Evolutionary conservation across 2,329 filamentous ascomycete species (phyloP).

Genomic region (Fusarium lyarnte): DNA sequence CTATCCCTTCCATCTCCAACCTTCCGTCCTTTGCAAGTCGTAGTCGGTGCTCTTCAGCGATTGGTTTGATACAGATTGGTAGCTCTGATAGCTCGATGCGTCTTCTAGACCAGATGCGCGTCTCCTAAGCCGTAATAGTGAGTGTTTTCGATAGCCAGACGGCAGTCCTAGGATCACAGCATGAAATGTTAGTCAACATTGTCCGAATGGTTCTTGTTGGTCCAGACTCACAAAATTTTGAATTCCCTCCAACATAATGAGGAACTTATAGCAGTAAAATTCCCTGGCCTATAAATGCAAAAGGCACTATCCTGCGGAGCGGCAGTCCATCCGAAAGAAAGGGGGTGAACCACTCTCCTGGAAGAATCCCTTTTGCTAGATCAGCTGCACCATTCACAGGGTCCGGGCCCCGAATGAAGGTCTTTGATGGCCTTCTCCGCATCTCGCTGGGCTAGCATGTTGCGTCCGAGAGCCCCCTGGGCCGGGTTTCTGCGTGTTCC

Average conservation of each 20-base stretch:
- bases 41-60: too few relatives aligned
- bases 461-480: background rate
- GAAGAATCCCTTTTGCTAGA: background rate
- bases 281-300: background rate
- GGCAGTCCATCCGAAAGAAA: background rate
- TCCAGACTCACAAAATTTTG: background rate
- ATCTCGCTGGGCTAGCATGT: fast-evolving
- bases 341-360: background rate
- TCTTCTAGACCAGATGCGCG: too few relatives aligned
- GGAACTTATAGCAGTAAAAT: background rate
- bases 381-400: background rate
- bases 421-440: background rate
- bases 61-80: too few relatives aligned
- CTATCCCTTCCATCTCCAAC: too few relatives aligned
- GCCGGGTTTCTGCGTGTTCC: background rate
- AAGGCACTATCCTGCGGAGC: background rate
- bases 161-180: too few relatives aligned
- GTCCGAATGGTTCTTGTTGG: background rate
- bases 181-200: too few relatives aligned
- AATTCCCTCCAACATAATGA: background rate
- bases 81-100: too few relatives aligned
- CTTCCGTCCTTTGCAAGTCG: too few relatives aligned
- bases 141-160: too few relatives aligned
- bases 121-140: too few relatives aligned
- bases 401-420: background rate